Conservation (phyloP, 139 green algal species). For the Nannochloris sp. region DNA sequence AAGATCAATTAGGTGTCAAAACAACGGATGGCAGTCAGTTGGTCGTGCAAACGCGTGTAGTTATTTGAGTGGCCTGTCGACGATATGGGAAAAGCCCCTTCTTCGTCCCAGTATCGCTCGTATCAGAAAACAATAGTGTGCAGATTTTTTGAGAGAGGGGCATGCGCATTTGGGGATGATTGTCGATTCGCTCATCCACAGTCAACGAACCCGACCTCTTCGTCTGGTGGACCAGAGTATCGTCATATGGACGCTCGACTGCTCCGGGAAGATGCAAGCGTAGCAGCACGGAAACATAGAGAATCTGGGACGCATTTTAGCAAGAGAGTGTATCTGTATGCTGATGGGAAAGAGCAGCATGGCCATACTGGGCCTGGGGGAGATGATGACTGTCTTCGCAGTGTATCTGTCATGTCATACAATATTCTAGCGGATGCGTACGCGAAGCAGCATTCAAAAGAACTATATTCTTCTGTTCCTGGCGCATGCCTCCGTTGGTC, state of each 20-base stretch:
- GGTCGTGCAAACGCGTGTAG: too few relatives aligned
- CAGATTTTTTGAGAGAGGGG: not conserved
- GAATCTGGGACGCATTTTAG: too few relatives aligned
- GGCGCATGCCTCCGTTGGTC: slow-evolving; percentile 43
- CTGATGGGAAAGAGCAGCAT: not conserved
- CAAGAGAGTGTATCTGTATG: too few relatives aligned
- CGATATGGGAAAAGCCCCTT: too few relatives aligned
- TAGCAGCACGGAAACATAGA: too few relatives aligned
- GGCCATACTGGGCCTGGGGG: not conserved
- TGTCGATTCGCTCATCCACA: not conserved
- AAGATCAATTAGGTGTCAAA: too few relatives aligned
- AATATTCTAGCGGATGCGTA: slow-evolving; percentile 68
- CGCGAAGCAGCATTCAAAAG: slow-evolving; percentile 40
- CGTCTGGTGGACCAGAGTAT: too few relatives aligned
- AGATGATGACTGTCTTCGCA: not conserved
- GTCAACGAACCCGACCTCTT: not conserved
- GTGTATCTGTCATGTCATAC: slow-evolving; percentile 60
- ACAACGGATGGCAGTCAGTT: too few relatives aligned
- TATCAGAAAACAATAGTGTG: not conserved
- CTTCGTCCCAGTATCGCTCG: too few relatives aligned
- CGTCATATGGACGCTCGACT: too few relatives aligned
- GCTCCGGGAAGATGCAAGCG: too few relatives aligned
- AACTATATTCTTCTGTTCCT: slow-evolving; percentile 51
- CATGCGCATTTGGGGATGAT: not conserved
- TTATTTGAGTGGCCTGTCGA: too few relatives aligned